A percentile compares a stretch with the other conserved stretches of the same genome.
phyloP scores from a whole-genome alignment of 768 basidiomycete species.

The Crassisporium funariophilum region DNA sequence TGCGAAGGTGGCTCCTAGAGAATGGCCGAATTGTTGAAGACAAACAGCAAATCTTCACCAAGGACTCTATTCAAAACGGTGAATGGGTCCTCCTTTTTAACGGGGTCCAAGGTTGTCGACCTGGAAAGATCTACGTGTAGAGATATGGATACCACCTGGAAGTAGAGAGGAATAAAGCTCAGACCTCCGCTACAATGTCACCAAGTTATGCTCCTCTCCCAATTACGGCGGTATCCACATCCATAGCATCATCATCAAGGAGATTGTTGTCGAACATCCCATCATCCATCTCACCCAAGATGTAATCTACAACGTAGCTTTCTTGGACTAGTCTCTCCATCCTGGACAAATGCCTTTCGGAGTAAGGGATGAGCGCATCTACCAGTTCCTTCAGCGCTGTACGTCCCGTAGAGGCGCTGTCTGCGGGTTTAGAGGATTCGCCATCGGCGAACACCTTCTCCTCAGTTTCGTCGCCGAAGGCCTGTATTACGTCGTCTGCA shows the following conservation, averaged over 20 bases:
- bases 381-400: slow-evolving; percentile 70
- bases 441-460: slow-evolving; percentile 33
- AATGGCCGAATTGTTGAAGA: slow-evolving; percentile 58
- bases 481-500: slow-evolving; percentile 70
- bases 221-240: slow-evolving; percentile 35
- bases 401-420: slow-evolving; percentile 23
- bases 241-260: slow-evolving; percentile 47
- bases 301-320: slow-evolving; percentile 92
- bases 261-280: slow-evolving; percentile 60
- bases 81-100: slow-evolving; percentile 75
- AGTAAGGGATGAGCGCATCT: slow-evolving; percentile 90
- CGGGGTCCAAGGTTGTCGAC: slow-evolving; percentile 66
- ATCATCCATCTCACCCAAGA: slow-evolving; percentile 86
- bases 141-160: neutral
- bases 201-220: too few relatives aligned
- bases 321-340: slow-evolving; percentile 90
- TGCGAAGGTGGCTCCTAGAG: slow-evolving; percentile 70
- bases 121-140: slow-evolving; percentile 46
- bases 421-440: slow-evolving; percentile 8
- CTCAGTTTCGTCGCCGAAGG: slow-evolving; percentile 53
- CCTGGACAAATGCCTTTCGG: slow-evolving; percentile 86
- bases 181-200: too few relatives aligned
- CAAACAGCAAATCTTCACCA: slow-evolving; percentile 40
- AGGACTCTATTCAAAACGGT: slow-evolving; percentile 46
- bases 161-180: too few relatives aligned